A percentile compares a stretch with the other conserved stretches of the same genome.
These are phyloP conservation scores for Sclerotiophoma versabilis DNA, from an alignment of 2,329 filamentous ascomycete genomes.

Conservation along the genomic window DNA sequence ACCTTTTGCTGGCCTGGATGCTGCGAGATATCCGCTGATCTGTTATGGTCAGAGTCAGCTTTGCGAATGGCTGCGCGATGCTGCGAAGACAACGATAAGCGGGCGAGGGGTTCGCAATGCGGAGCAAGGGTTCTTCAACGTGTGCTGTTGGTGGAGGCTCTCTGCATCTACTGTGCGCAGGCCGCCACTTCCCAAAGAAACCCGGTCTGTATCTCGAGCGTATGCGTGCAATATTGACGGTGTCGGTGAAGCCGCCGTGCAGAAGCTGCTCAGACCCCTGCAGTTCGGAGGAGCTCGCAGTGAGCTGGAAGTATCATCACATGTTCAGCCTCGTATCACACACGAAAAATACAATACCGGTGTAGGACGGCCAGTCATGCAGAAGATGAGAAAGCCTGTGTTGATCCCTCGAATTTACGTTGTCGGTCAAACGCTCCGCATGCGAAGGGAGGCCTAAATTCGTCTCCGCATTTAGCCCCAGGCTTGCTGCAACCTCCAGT, in stretches of 20 bases:
- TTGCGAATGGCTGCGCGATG: neutral
- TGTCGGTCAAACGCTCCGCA: conserved; percentile 3
- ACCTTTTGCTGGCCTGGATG: neutral
- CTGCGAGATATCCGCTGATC: conserved; percentile 6
- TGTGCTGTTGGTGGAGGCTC: neutral
- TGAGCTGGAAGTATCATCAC: neutral
- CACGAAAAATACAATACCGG: neutral
- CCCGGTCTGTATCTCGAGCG: neutral
- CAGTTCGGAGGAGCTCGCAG: conserved; percentile 7
- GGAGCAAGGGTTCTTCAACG: neutral
- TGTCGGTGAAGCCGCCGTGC: neutral
- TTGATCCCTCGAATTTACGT: neutral
- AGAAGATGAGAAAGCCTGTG: conserved; percentile 2
- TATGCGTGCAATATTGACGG: neutral
- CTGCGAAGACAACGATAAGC: neutral
- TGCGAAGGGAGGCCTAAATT: neutral
- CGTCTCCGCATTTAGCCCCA: conserved; percentile 6
- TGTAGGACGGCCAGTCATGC: neutral
- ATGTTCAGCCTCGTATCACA: conserved; percentile 3
- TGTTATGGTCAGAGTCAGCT: conserved; percentile 3
- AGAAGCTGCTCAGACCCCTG: neutral
- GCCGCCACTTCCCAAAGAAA: neutral
- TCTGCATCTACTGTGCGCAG: neutral
- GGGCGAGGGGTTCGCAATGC: neutral
- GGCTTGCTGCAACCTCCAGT: conserved; percentile 1